These are phyloP conservation scores for Colletotrichum tamarilloi DNA, from an alignment of 2,329 filamentous ascomycete genomes.

Conservation along the genomic window DNA sequence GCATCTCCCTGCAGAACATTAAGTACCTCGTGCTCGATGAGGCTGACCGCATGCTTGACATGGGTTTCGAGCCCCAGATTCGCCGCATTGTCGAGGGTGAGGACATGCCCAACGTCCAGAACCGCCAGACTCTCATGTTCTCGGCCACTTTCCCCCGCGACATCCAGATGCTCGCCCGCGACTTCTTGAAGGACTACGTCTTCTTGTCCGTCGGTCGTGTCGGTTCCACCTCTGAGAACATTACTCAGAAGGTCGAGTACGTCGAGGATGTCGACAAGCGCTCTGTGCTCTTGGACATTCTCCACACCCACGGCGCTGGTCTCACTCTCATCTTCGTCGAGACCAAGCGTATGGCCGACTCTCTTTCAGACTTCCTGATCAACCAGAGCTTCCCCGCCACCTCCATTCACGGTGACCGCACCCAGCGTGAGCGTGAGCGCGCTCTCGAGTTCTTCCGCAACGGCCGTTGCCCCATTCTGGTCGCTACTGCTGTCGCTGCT, in stretches of 20 bases:
- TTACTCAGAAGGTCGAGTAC: constrained; percentile 98
- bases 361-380: constrained; percentile 96
- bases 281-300: constrained; percentile 95
- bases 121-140: constrained; percentile 99
- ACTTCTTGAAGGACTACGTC: constrained; percentile 99
- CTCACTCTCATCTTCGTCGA: constrained; percentile 98
- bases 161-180: constrained; percentile 98
- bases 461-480: constrained; percentile 93
- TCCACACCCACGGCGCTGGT: constrained; percentile 91
- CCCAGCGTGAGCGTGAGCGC: constrained; percentile 98
- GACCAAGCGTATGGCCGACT: constrained; percentile 99
- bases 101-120: constrained; percentile 88
- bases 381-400: constrained; percentile 99
- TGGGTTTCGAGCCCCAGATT: constrained; percentile 99
- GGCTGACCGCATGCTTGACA: constrained; percentile 99
- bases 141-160: constrained; percentile 99
- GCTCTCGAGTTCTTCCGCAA: constrained; percentile 98
- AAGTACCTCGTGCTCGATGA: constrained; percentile 99
- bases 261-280: constrained; percentile 98
- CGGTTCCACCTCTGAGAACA: constrained; percentile 99
- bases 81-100: constrained; percentile 98
- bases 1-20: constrained; percentile 97
- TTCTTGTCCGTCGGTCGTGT: constrained; percentile 99
- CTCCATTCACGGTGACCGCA: constrained; percentile 98
- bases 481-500: constrained; percentile 96